Conservation (phyloP, 192 early-diverging fungal species). For the Cetraspora pellucida region DNA sequence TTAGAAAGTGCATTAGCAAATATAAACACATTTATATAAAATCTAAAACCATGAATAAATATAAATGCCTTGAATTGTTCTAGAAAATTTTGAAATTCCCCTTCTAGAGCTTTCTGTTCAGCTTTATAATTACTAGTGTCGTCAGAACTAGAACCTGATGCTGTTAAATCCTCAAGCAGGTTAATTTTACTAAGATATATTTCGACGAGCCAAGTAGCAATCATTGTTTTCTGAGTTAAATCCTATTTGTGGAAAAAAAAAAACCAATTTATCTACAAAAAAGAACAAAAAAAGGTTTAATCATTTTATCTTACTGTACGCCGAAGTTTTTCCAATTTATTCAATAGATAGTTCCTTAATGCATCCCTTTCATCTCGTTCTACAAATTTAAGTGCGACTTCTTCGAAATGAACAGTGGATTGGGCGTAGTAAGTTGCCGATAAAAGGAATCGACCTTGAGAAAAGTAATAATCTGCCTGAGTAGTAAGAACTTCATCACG, state of each 20-base stretch:
- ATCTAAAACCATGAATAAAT: not conserved
- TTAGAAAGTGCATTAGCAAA: slow-evolving; percentile 28
- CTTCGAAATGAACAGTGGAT: slow-evolving; percentile 81
- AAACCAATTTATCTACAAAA: not conserved
- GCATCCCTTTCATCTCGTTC: slow-evolving; percentile 71
- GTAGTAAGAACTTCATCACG: slow-evolving; percentile 77
- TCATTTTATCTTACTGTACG: slow-evolving; percentile 28
- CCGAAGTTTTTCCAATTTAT: slow-evolving; percentile 71
- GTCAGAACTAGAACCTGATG: slow-evolving; percentile 47
- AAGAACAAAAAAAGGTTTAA: slow-evolving; percentile 13
- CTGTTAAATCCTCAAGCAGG: slow-evolving; percentile 56
- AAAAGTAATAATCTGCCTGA: slow-evolving; percentile 88
- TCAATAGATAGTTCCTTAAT: slow-evolving; percentile 75
- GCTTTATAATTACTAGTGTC: slow-evolving; percentile 52
- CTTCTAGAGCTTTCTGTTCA: slow-evolving; percentile 61
- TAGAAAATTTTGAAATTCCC: slow-evolving; percentile 76
- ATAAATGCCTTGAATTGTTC: slow-evolving; percentile 65
- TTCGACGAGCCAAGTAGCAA: slow-evolving; percentile 90
- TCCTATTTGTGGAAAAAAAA: slow-evolving; percentile 55
- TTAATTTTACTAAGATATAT: slow-evolving; percentile 82
- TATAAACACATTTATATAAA: slow-evolving; percentile 23
- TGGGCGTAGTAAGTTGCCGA: slow-evolving; percentile 90
- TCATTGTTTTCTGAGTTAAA: slow-evolving; percentile 74
- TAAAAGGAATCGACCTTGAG: slow-evolving; percentile 66
- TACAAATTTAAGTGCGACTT: slow-evolving; percentile 86